These are phyloP conservation scores for Candida germanica DNA, from an alignment of 805 yeast genomes.

Conservation along the genomic window DNA sequence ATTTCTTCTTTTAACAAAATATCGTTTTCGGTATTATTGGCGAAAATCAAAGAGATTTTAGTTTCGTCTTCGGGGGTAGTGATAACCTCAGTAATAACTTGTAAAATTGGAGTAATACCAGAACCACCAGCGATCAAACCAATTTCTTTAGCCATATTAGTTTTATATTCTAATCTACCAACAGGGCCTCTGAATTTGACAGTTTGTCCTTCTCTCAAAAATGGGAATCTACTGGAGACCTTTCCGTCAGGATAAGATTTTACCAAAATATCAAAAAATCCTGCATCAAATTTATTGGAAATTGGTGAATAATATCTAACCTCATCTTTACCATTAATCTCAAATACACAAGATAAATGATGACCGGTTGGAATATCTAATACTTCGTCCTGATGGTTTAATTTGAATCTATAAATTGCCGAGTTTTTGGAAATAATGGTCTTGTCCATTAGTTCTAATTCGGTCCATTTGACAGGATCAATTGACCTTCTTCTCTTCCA, in stretches of 20 bases:
- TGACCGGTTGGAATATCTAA: constrained; percentile 73
- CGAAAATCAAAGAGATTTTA: constrained; percentile 59
- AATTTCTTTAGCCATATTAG: constrained; percentile 60
- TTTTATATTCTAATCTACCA: constrained; percentile 60
- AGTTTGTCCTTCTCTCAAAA: constrained; percentile 58
- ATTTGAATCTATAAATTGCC: constrained; percentile 71
- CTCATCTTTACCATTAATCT: constrained; percentile 48
- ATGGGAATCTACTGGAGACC: constrained; percentile 66
- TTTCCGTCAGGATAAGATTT: constrained; percentile 72
- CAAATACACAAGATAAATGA: constrained; percentile 60
- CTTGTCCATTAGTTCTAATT: constrained; percentile 69
- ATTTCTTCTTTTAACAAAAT: constrained; percentile 69
- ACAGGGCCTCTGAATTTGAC: constrained; percentile 78
- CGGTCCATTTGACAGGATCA: constrained; percentile 53
- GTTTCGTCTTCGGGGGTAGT: constrained; percentile 68
- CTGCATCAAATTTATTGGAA: constrained; percentile 64
- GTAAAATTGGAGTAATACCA: constrained; percentile 87
- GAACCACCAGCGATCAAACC: constrained; percentile 82
- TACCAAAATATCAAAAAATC: constrained; percentile 72
- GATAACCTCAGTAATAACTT: constrained; percentile 67
- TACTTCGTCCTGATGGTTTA: constrained; percentile 57
- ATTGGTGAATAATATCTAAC: constrained; percentile 76
- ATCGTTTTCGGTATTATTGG: constrained; percentile 75
- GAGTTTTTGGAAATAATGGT: constrained; percentile 68
- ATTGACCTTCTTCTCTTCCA: constrained; percentile 45